Conservation (phyloP, 352 stramenopile genomes). For the Globisporangium paddicum region DNA sequence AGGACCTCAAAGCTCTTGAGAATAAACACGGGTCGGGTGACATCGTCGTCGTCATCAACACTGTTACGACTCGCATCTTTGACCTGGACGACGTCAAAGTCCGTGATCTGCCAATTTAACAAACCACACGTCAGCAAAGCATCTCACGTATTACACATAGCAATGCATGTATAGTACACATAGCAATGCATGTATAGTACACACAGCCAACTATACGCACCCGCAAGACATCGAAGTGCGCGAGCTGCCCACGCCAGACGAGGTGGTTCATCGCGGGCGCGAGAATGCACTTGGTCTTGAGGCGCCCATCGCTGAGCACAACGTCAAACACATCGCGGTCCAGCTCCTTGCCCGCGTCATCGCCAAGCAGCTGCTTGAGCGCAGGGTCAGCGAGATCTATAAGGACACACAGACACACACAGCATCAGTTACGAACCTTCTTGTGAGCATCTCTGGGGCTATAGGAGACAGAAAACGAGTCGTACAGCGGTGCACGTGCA, state of each 20-base stretch:
- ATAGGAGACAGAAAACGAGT: neutral
- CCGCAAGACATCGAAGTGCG: conserved; percentile 25
- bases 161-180: neutral
- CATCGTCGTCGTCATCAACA: neutral
- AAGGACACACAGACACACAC: neutral
- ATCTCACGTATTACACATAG: neutral
- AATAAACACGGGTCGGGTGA: conserved; percentile 14
- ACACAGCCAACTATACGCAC: conserved; percentile 13
- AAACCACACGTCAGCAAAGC: neutral
- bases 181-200: neutral
- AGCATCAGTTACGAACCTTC: neutral
- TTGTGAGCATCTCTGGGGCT: neutral
- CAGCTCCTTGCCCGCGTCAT: conserved; percentile 1
- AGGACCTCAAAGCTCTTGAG: conserved; percentile 15
- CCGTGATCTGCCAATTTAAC: neutral
- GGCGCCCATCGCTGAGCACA: conserved; percentile 49
- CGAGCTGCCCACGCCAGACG: conserved; percentile 33
- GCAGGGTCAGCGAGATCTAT: conserved; percentile 49
- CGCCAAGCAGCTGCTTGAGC: conserved; percentile 27
- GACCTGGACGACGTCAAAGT: conserved; percentile 3
- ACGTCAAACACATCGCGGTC: conserved; percentile 53
- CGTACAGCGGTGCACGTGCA: conserved; percentile 55
- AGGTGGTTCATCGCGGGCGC: conserved; percentile 28
- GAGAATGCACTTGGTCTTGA: conserved; percentile 43
- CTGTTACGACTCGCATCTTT: neutral